Evolutionary conservation across 2,329 filamentous ascomycete genomes (phyloP).

Genomic region (Penicillium sp.): DNA sequence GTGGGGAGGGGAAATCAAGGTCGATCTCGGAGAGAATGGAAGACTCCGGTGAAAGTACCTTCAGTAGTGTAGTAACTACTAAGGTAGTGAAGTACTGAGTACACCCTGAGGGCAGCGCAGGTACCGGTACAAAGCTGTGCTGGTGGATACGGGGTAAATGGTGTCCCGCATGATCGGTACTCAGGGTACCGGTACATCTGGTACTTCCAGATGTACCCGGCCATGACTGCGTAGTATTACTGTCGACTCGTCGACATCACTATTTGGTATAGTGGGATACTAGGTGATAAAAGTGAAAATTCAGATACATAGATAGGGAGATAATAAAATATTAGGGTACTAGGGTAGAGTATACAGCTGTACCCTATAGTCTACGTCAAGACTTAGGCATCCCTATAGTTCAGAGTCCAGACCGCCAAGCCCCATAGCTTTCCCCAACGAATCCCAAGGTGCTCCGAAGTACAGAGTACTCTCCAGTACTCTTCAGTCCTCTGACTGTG

Average conservation of each 20-base stretch:
- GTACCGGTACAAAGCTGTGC: conserved; percentile 6
- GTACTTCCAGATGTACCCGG: not conserved
- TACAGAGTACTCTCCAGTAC: conserved; percentile 17
- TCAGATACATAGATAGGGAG: no score
- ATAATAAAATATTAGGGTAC: no score
- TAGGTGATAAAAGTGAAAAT: no score
- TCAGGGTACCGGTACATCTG: conserved; percentile 3
- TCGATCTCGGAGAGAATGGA: conserved; percentile 2
- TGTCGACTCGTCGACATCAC: not conserved
- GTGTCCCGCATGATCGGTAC: conserved; percentile 13
- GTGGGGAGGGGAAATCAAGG: not conserved
- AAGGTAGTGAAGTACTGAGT: not conserved
- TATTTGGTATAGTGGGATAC: not conserved
- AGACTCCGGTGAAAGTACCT: not conserved
- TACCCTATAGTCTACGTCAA: conserved; percentile 20
- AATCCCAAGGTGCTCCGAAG: conserved; percentile 16
- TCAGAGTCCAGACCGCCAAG: conserved; percentile 25
- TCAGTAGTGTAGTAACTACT: not conserved
- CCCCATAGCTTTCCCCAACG: conserved; percentile 32
- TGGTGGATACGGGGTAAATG: conserved; percentile 26
- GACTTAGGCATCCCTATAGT: conserved; percentile 4
- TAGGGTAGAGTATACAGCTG: no score
- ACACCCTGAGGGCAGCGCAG: not conserved
- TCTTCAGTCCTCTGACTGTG: not conserved
- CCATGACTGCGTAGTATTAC: no score